Evolutionary conservation across 352 stramenopile genomes (phyloP).

Genomic region (Halophytophthora polymorphica): DNA sequence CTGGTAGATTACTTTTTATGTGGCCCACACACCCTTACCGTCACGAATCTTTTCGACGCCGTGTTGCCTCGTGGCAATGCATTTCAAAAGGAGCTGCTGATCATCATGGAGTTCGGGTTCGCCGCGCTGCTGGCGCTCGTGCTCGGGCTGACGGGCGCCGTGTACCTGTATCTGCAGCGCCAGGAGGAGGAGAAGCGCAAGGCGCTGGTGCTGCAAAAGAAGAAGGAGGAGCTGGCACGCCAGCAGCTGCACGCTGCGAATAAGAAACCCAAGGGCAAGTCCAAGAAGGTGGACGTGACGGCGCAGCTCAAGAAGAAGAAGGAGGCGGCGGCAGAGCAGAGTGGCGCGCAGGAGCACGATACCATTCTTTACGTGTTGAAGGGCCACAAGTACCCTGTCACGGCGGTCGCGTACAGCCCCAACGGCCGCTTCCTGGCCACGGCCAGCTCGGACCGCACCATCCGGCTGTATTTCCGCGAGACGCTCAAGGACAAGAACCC

Average conservation of each 20-base stretch:
- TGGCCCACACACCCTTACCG: too few relatives aligned
- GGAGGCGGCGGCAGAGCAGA: conserved; percentile 8
- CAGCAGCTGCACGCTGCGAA: conserved; percentile 41
- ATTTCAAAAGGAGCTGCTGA: not conserved
- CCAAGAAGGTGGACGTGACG: conserved; percentile 67
- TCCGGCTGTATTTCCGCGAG: conserved; percentile 68
- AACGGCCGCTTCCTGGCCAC: conserved; percentile 80
- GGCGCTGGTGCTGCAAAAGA: conserved; percentile 31
- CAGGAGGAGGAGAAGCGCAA: conserved; percentile 43
- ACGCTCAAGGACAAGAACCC: conserved; percentile 60
- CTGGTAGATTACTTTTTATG: too few relatives aligned
- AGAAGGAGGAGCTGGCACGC: conserved; percentile 50
- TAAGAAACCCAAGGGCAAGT: conserved; percentile 66
- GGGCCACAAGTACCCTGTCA: conserved; percentile 72
- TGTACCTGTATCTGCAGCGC: conserved; percentile 63
- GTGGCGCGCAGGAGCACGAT: conserved; percentile 29
- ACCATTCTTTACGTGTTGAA: conserved; percentile 49
- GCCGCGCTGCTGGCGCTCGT: conserved; percentile 52
- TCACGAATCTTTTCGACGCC: not conserved
- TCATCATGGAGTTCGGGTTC: conserved; percentile 31
- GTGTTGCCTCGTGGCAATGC: not conserved
- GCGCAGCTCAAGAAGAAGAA: conserved; percentile 69
- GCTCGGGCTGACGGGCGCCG: conserved; percentile 44
- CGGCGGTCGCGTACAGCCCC: conserved; percentile 62
- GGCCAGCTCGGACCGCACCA: conserved; percentile 67